Evolutionary conservation across 352 stramenopile species (phyloP).

Genomic region (Pythium vanterpoolii): DNA sequence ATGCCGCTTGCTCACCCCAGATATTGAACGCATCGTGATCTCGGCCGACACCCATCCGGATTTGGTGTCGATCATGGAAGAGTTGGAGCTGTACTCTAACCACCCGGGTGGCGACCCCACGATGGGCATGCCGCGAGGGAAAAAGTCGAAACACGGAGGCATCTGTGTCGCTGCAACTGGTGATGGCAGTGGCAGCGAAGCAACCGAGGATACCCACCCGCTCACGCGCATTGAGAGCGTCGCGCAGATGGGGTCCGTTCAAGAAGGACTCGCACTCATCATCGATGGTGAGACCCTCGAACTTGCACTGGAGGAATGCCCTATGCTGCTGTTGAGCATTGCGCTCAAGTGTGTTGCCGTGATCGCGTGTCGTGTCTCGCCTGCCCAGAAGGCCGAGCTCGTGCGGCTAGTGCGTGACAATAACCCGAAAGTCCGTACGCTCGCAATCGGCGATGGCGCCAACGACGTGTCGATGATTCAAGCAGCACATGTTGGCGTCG

Average conservation of each 20-base stretch:
- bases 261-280: constrained; percentile 56
- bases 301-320: constrained; percentile 69
- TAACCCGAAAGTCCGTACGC: constrained; percentile 75
- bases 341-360: constrained; percentile 65
- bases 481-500: constrained; percentile 88
- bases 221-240: constrained; percentile 72
- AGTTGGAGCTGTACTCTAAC: constrained; percentile 51
- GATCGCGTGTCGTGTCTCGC: constrained; percentile 92
- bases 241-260: constrained; percentile 35
- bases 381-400: constrained; percentile 91
- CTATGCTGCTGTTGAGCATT: constrained; percentile 66
- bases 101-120: constrained; percentile 24
- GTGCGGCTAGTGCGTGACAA: constrained; percentile 91
- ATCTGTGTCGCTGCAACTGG: constrained; percentile 1
- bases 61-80: constrained; percentile 52
- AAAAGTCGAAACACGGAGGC: constrained; percentile 4
- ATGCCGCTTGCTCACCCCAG: constrained; percentile 85
- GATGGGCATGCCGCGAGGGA: constrained; percentile 14
- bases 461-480: constrained; percentile 97
- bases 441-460: constrained; percentile 92
- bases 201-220: constrained; percentile 18
- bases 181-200: constrained; percentile 16
- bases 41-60: constrained; percentile 74
- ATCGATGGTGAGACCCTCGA: constrained; percentile 85
- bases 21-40: constrained; percentile 90